These are phyloP conservation scores for Clarkia xantiana DNA, from an alignment of 345 rosid species.

Conservation along the genomic window DNA sequence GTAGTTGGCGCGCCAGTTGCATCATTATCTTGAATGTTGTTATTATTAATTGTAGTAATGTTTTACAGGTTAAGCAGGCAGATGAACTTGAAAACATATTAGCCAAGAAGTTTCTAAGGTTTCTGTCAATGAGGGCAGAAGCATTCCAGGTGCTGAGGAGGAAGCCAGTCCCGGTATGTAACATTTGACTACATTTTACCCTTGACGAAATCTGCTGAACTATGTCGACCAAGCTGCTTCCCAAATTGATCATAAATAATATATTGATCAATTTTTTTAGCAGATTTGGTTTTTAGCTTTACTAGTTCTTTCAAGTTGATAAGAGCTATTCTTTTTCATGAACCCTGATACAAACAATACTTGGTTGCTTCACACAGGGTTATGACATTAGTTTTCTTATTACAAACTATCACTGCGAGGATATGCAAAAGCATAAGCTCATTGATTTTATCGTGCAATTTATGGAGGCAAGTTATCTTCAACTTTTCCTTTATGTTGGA, in stretches of 20 bases:
- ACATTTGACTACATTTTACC: not conserved
- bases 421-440: conserved; percentile 94
- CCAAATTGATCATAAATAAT: no score
- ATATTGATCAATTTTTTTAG: no score
- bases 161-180: conserved; percentile 77
- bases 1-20: no score
- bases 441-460: conserved; percentile 94
- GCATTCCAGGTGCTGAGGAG: conserved; percentile 94
- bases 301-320: no score
- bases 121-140: conserved; percentile 99
- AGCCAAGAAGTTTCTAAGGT: conserved; percentile 80
- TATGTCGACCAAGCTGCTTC: no score
- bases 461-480: conserved; percentile 70
- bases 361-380: conserved; percentile 44
- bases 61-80: conserved; percentile 74
- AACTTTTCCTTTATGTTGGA: not conserved
- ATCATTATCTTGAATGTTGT: not conserved
- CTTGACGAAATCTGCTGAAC: no score
- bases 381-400: conserved; percentile 95
- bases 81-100: conserved; percentile 96
- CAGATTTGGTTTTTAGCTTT: no score
- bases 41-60: not conserved
- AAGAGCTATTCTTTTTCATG: no score
- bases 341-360: no score
- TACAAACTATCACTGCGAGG: conserved; percentile 93